These are phyloP conservation scores for Iris pallida DNA, from an alignment of 116 monocot genomes.

Conservation along the genomic window DNA sequence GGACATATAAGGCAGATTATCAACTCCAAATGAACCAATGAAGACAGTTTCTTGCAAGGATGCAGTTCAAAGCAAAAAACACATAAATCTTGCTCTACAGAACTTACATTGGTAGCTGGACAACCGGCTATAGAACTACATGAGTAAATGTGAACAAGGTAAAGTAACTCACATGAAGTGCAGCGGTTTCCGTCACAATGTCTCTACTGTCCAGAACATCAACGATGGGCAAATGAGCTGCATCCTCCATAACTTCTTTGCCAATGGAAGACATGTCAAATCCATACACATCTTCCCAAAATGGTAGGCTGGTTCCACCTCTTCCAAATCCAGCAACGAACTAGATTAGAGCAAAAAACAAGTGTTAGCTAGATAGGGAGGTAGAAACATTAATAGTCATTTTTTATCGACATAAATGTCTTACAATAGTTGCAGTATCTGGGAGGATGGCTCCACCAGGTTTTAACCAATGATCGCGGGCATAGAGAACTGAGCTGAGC, in stretches of 20 bases:
- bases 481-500: constrained; percentile 92
- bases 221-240: constrained; percentile 65
- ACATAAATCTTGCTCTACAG: no score
- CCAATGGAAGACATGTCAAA: constrained; percentile 93
- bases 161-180: constrained; percentile 46
- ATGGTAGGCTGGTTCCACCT: constrained; percentile 80
- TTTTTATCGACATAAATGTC: neutral
- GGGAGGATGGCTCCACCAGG: constrained; percentile 95
- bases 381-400: neutral
- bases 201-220: constrained; percentile 63
- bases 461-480: constrained; percentile 91
- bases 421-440: constrained; percentile 85
- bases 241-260: constrained; percentile 75
- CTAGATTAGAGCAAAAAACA: constrained; percentile 24
- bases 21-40: no score
- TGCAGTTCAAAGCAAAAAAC: no score
- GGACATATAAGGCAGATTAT: no score
- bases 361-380: neutral
- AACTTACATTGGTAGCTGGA: neutral
- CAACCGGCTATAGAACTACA: neutral
- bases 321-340: constrained; percentile 88
- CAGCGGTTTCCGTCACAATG: constrained; percentile 69
- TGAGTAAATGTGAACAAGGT: neutral
- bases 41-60: no score
- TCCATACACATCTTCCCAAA: constrained; percentile 97